Conservation (phyloP, 176 grass and related monocot species). For the barley (Hordeum vulgare) region MorexV3_pseudomolecules_assembly NC_058518.1:320410365-320410864, state of each 20-base stretch:
- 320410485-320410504: background rate
- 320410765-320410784: background rate
- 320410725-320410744: background rate
- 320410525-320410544: background rate
- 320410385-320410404: background rate
- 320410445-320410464: background rate
- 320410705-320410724: background rate
- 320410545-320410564: background rate
- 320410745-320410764: background rate
- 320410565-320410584: background rate
- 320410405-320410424: background rate
- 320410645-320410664: background rate
- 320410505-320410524: background rate
- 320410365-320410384: background rate
- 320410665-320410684: slow-evolving; percentile 7
- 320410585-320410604: slow-evolving; percentile 11
- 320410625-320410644: background rate
- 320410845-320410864: too few relatives aligned
- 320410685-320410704: background rate
- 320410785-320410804: background rate
- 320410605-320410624: background rate
- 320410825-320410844: background rate
- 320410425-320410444: background rate
- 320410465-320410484: background rate
- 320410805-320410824: background rate